phyloP scores from a whole-genome alignment of 2,329 filamentous ascomycete species.

The Gliomastix tumulicola region DNA sequence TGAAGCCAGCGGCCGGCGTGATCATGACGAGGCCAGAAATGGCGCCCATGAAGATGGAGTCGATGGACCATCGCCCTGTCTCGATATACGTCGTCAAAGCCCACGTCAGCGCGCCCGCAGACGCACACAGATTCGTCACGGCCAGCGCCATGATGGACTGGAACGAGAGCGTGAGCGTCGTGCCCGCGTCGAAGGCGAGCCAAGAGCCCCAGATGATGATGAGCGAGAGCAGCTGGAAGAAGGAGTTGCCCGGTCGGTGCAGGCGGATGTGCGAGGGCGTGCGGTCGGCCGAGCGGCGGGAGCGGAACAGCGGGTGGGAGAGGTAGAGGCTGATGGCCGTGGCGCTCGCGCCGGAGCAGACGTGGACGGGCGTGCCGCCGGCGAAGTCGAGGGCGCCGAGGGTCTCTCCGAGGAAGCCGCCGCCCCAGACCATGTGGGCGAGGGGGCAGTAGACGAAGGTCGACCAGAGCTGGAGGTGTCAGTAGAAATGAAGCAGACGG shows the following conservation, averaged over 20 bases:
- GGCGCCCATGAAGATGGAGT: conserved; percentile 43
- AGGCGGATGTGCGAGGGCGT: conserved; percentile 8
- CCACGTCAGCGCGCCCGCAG: conserved; percentile 8
- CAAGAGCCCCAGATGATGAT: conserved; percentile 11
- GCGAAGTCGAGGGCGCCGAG: conserved; percentile 9
- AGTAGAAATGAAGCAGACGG: no score
- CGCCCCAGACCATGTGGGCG: conserved; percentile 10
- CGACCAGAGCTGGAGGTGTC: conserved; percentile 6
- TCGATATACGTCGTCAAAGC: conserved; percentile 8
- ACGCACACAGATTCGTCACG: conserved; percentile 9
- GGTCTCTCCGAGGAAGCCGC: conserved; percentile 8
- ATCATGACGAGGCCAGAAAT: conserved; percentile 47
- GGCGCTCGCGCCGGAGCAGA: conserved; percentile 8
- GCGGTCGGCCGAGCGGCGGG: conserved; percentile 4
- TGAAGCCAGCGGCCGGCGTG: conserved; percentile 35
- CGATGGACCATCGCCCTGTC: conserved; percentile 31
- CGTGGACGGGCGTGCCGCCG: conserved; percentile 9
- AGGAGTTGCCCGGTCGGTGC: conserved; percentile 9
- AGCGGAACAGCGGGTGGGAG: conserved; percentile 9
- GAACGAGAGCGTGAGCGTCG: conserved; percentile 8
- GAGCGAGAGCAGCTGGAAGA: conserved; percentile 8
- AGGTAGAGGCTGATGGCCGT: conserved; percentile 10
- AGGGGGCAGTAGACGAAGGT: conserved; percentile 11
- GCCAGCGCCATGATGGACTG: conserved; percentile 10
- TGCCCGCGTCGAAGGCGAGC: conserved; percentile 9